Evolutionary conservation across 257 asterid genomes (phyloP), one percentile per base, ranked within the genome.

Genomic region (Primulina eburnea): DNA sequence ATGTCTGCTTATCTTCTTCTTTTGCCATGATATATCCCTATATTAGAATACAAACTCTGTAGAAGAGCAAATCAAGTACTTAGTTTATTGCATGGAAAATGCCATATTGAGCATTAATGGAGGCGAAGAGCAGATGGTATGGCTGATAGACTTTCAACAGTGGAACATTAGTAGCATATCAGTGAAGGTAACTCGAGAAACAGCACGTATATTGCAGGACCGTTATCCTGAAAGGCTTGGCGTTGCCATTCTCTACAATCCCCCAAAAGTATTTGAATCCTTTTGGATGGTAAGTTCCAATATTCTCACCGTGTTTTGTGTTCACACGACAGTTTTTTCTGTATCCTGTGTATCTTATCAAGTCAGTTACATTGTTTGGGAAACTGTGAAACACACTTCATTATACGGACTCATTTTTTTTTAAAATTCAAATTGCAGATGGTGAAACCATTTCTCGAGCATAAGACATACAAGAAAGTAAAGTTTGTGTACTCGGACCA

Each of bases 211-310:
- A n/a, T 68, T 88, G 72, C 95, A 86, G 77, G 84, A 83, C 57
- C 80, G 77, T 64, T 89, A 86, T 66, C 96, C 96, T 0, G 93
- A 89, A 79, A 82, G 96, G 80, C 87, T 89, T 34, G 96, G 82
- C 17, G 28, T 85, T 18, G 96, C 88, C 6, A 79, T 89, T 67
- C 69, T 89, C 29, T 87, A 87, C 78, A 84, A 83, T 60, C 90
- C 96, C 14, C 96, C 96, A 0, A 87, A 83, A 76, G 77, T 89
- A 61, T 89, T 87, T 7, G 86, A 89, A 78, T 83, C 96, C 77
- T 89, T 89, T 71, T 89, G 96, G 96, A 71, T 71, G 84, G 92
- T 86, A 73, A 12, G 82, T 74, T 40, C 20, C 26, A 5, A 1
- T 63, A 12, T 34, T 30, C 70, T 72, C 50, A 60, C 64, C 53